phyloP scores from a whole-genome alignment of 805 yeast species.

The Hemisphaericaspora nanyangensis region DNA sequence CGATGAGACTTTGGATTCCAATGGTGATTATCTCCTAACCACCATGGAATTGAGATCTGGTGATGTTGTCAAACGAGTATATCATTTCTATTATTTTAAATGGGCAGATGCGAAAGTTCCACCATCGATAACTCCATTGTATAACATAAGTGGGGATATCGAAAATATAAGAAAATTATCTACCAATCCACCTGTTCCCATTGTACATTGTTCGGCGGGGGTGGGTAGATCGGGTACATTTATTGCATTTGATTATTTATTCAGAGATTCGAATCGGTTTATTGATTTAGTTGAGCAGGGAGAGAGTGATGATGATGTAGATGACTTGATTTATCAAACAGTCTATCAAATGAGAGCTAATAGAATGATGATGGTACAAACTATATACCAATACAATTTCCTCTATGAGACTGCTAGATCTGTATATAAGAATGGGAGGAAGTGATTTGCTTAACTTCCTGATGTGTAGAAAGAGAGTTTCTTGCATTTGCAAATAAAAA shows the following conservation, averaged over 20 bases:
- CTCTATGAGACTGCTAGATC: conserved; percentile 21
- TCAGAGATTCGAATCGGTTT: conserved; percentile 1
- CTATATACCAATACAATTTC: conserved; percentile 32
- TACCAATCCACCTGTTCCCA: conserved; percentile 17
- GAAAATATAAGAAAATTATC: conserved; percentile 5
- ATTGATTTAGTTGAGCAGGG: not conserved
- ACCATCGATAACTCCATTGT: conserved; percentile 25
- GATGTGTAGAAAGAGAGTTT: not conserved
- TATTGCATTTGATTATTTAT: conserved; percentile 33
- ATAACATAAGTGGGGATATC: conserved; percentile 19
- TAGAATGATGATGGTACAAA: conserved; percentile 45
- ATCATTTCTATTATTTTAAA: conserved; percentile 37
- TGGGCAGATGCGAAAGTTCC: conserved; percentile 48
- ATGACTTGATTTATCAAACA: conserved; percentile 26
- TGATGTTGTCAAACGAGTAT: conserved; percentile 21
- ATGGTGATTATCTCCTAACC: conserved; percentile 21
- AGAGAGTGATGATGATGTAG: not conserved
- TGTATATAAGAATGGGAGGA: conserved; percentile 2
- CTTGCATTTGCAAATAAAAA: not conserved
- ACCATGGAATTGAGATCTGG: conserved; percentile 19
- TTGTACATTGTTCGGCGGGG: conserved; percentile 46
- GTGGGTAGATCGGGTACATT: conserved; percentile 45
- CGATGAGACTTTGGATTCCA: conserved; percentile 9
- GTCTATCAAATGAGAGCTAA: conserved; percentile 26
- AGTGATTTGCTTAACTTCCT: too few relatives aligned